Base-by-base conservation (phyloP, 1,284 basidiomycete genomes). In the Trametes polyzona region DNA sequence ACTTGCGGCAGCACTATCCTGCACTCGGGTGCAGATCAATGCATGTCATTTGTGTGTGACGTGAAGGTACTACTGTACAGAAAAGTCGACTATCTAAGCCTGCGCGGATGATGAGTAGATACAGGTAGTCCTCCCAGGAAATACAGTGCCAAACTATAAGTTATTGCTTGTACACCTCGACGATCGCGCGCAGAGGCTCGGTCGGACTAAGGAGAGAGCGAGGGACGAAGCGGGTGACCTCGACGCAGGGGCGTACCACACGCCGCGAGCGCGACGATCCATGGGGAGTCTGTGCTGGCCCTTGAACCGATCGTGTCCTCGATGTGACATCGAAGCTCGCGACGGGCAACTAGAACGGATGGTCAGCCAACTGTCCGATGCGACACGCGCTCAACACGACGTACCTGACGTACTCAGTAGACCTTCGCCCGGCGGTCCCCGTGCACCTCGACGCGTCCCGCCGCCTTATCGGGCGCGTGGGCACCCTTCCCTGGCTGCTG, bases 321-420 rank as follows among this genome's bases (percentile, higher is more conserved):
- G 43, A 41, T 54, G 41, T 54, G 52, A 16, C 42, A 33, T 12
- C 42, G 42, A 39, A 17, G 35, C 17, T 44, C 51, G 29, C 23
- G 17, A 12, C 37, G 16, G 4, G 24, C 19, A 17, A 8, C 53
- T 42, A 26, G 30, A 35, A 23, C 35, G 23, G 16, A 36, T 21
- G 27, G 39, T 32, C 27, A 48, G 21, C 30, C 17, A 26, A 32
- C 43, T n/a, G 24, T 17, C 14, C 14, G 19, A 27, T 21, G 41
- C 41, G 26, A 35, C 16, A 21, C 19, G 30, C 23, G 41, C 39
- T 19, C 26, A 46, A 24, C 52, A 35, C 17, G 39, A 47, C 37
- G 39, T 29, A 55, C 53, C 23, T 43, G 29, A 47, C 33, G 24
- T 17, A 26, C 21, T 55, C 39, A 55, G 47, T 55, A 43, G 40